Base-by-base conservation (phyloP, 805 yeast genomes). In the Tetrapisispora fleetii region DNA sequence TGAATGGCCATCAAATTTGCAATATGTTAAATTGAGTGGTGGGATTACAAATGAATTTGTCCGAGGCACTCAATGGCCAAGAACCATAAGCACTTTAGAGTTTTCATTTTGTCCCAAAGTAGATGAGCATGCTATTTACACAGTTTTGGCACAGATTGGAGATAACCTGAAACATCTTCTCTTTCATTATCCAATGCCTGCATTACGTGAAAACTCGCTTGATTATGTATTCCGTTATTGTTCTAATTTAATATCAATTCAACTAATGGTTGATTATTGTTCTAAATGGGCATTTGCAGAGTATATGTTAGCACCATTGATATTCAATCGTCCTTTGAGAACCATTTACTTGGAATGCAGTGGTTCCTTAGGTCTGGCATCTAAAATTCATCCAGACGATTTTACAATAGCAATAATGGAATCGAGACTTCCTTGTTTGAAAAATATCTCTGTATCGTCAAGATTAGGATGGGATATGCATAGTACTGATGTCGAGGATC, bases 101-200 rank as follows among this genome's bases (percentile, higher is more conserved):
- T 75, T 91, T 58, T 83, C 95, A 0, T 95, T 87, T 63, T 91
- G 98, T 67, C 97, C 98, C 0, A 71, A 76, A 45, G 70, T 91
- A 18, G 76, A 76, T 39, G 85, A 83, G 24, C 74, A 70, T 44
- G 80, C 95, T 0, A 70, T 90, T 19, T 78, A 80, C 53, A 71
- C 73, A 27, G 67, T 91, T 48, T 65, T 89, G 17, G 67, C 72
- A 32, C 76, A 77, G 41, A 74, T 84, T 42, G 98, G 98, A 0
- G 73, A 70, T 27, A 76, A 80, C 51, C 67, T 91, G 47, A 76
- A 71, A 35, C 73, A 77, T 24, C 68, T 91, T 22, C 75, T 81
- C 41, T 79, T 90, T 22, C 81, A 79, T 52, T 93, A 86, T 59
- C 99, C 99, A 2, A 80, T 91, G 90, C 96, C 96, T 0, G 79